Evolutionary conservation across 2,329 filamentous ascomycete species (phyloP).

Genomic region (Epichloe hybrida): DNA sequence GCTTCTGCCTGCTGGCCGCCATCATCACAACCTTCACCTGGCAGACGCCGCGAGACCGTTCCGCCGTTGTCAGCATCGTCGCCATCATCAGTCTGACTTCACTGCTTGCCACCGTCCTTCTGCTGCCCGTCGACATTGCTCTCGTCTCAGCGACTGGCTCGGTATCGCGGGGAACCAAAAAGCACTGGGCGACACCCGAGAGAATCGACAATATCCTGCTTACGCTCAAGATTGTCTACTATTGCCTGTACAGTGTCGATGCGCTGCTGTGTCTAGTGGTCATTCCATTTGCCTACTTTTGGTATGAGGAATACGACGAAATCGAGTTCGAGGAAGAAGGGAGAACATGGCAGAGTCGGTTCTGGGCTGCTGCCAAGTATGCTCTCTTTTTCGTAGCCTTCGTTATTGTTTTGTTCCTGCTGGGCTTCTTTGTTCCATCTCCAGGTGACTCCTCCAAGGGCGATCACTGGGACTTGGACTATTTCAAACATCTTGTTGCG

Average conservation of each 20-base stretch:
- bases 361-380: conserved; percentile 83
- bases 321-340: conserved; percentile 72
- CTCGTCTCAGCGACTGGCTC: conserved; percentile 81
- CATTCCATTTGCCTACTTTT: conserved; percentile 95
- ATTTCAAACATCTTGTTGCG: conserved; percentile 71
- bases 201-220: conserved; percentile 64
- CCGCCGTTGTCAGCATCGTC: conserved; percentile 65
- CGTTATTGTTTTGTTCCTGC: conserved; percentile 69
- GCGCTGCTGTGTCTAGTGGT: conserved; percentile 77
- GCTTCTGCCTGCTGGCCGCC: conserved; percentile 60
- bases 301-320: conserved; percentile 95
- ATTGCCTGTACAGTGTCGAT: conserved; percentile 82
- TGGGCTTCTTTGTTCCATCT: conserved; percentile 88
- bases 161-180: conserved; percentile 69
- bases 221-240: conserved; percentile 81
- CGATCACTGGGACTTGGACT: conserved; percentile 66
- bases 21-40: conserved; percentile 83
- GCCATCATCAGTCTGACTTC: conserved; percentile 78
- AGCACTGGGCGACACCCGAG: conserved; percentile 84
- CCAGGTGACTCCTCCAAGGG: conserved; percentile 51
- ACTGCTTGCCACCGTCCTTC: conserved; percentile 79
- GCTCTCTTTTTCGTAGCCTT: conserved; percentile 73
- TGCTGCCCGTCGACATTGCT: conserved; percentile 90
- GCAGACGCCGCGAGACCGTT: conserved; percentile 79
- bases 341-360: conserved; percentile 54